These are phyloP conservation scores for Penicillium tannophilum DNA, from an alignment of 495 filamentous ascomycete species.

Conservation along the genomic window DNA sequence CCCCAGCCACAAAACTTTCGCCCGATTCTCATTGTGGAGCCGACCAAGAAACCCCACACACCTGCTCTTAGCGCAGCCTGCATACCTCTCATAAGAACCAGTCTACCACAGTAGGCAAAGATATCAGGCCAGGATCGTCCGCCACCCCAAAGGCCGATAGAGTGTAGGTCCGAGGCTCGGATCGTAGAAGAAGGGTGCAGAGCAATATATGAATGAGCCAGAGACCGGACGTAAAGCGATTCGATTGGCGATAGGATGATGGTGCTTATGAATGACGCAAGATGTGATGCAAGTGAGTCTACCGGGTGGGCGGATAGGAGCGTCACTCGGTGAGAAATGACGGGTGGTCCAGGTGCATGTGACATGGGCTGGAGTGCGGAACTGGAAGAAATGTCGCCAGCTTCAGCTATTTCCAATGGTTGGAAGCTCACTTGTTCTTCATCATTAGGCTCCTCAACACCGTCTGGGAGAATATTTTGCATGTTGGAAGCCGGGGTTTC, in stretches of 20 bases:
- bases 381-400: constrained; percentile 4
- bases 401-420: constrained; percentile 8
- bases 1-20: constrained; percentile 52
- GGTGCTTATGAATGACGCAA: constrained; percentile 44
- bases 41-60: constrained; percentile 48
- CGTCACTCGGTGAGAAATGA: constrained; percentile 46
- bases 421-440: constrained; percentile 21
- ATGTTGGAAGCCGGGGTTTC: constrained; percentile 15
- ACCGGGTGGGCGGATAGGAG: constrained; percentile 52
- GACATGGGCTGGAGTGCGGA: background rate
- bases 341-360: background rate
- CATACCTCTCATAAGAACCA: constrained; percentile 48
- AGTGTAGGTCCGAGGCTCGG: constrained; percentile 35
- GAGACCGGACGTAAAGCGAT: constrained; percentile 48
- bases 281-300: constrained; percentile 46
- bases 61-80: constrained; percentile 46
- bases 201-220: constrained; percentile 44
- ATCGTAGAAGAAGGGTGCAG: constrained; percentile 25
- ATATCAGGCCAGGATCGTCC: constrained; percentile 40
- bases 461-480: constrained; percentile 38
- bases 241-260: constrained; percentile 52
- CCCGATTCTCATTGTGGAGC: constrained; percentile 47
- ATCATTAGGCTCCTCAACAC: constrained; percentile 37
- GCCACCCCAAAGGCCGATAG: constrained; percentile 43
- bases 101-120: constrained; percentile 44